A percentile compares a stretch with the other conserved stretches of the same genome.
These are phyloP conservation scores for Clavispora asparagi DNA, from an alignment of 805 yeast species.

Conservation along the genomic window DNA sequence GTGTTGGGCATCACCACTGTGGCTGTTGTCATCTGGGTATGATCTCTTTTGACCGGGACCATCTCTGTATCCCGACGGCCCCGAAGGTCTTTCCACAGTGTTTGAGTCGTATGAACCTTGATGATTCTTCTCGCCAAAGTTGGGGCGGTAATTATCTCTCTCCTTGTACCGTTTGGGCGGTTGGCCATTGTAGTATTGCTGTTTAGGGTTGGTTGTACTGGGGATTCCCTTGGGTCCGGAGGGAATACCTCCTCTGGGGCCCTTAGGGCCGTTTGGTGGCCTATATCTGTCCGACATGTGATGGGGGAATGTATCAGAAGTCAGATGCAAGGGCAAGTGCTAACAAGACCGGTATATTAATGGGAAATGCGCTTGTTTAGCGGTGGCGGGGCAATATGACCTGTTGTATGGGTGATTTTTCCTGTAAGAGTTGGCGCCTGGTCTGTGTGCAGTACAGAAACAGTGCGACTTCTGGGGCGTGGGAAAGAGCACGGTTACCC, in stretches of 20 bases:
- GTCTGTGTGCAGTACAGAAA: not conserved
- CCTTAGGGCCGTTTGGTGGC: conserved; percentile 17
- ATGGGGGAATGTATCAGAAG: not conserved
- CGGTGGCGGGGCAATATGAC: not conserved
- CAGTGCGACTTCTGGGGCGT: not conserved
- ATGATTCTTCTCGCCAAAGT: conserved; percentile 1
- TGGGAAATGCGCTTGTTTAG: not conserved
- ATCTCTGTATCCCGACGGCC: conserved; percentile 9
- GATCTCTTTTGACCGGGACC: not conserved
- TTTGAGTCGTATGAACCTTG: not conserved
- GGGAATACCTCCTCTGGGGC: conserved; percentile 9
- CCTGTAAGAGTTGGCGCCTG: not conserved
- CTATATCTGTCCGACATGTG: conserved; percentile 16
- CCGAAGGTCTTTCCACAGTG: conserved; percentile 8
- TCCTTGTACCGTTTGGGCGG: conserved; percentile 10
- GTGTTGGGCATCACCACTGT: not conserved
- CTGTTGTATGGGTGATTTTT: not conserved
- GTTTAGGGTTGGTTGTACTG: conserved; percentile 7
- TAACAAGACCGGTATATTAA: not conserved
- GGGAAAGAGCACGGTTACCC: not conserved
- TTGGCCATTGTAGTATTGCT: conserved; percentile 5
- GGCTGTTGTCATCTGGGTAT: not conserved
- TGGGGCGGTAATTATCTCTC: conserved; percentile 14
- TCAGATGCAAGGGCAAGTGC: not conserved
- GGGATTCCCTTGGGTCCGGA: conserved; percentile 1